Percentiles rank a stretch among this genome's conserved stretches.
phyloP scores from a whole-genome alignment of 2,329 filamentous ascomycete genomes.

The Colletotrichum limetticola region DNA sequence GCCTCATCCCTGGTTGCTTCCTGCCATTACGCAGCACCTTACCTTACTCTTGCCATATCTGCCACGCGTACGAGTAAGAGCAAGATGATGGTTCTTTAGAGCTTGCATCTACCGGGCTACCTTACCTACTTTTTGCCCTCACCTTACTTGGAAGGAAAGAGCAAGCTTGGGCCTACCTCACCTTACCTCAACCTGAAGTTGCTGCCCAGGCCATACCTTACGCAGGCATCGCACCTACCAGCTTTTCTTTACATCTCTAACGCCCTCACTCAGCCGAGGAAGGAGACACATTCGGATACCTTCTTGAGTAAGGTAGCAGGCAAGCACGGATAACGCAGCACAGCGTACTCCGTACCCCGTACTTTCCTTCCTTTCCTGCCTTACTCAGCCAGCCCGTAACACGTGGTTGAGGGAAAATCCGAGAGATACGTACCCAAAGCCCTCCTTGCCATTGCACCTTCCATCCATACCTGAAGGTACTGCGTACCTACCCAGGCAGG shows the following conservation, averaged over 20 bases:
- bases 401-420: not conserved
- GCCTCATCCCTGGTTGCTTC: constrained; percentile 3
- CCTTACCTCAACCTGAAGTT: not conserved
- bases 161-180: not conserved
- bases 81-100: not conserved
- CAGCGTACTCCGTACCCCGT: not conserved
- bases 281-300: not conserved
- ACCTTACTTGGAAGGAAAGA: not conserved
- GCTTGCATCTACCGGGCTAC: not conserved
- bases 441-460: not conserved
- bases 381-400: not conserved
- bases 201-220: not conserved
- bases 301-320: no score
- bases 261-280: not conserved
- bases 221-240: constrained; percentile 23
- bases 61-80: constrained; percentile 7
- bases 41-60: not conserved
- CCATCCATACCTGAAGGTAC: no score
- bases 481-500: no score
- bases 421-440: not conserved
- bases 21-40: not conserved
- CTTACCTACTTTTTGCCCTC: not conserved
- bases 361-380: not conserved
- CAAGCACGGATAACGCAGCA: not conserved
- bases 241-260: not conserved